These are phyloP conservation scores for Schwanniomyces occidentalis DNA, from an alignment of 805 yeast species.

Conservation along the genomic window DNA sequence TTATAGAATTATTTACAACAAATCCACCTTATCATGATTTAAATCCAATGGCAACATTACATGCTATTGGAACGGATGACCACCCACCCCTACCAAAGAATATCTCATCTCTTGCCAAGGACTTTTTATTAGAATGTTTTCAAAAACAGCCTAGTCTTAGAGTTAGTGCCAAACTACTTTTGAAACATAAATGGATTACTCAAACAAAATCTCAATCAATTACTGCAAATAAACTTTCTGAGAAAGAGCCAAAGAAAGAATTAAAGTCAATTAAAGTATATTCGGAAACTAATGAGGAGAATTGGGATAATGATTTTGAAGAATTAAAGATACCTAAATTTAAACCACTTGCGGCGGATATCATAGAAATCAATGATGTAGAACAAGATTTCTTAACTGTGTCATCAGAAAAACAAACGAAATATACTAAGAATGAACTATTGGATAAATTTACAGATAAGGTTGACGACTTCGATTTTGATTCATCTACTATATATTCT, in stretches of 20 bases:
- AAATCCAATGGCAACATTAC: slow-evolving; percentile 76
- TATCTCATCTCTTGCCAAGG: slow-evolving; percentile 44
- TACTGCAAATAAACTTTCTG: slow-evolving; percentile 1
- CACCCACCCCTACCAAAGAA: slow-evolving; percentile 66
- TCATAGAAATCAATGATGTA: slow-evolving; percentile 10
- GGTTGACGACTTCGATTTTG: slow-evolving; percentile 18
- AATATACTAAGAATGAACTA: slow-evolving; percentile 26
- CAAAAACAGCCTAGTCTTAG: slow-evolving; percentile 66
- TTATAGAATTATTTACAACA: slow-evolving; percentile 82
- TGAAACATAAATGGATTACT: slow-evolving; percentile 63
- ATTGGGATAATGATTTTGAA: slow-evolving; percentile 35
- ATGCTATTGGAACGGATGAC: slow-evolving; percentile 77
- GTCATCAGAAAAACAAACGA: slow-evolving; percentile 1
- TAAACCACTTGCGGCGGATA: slow-evolving; percentile 6
- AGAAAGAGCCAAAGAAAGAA: slow-evolving; percentile 8
- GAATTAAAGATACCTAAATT: slow-evolving; percentile 14
- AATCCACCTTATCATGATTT: slow-evolving; percentile 83
- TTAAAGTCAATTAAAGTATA: slow-evolving; percentile 25
- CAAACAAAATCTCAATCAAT: slow-evolving; percentile 7
- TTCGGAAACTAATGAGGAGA: slow-evolving; percentile 29
- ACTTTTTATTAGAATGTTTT: slow-evolving; percentile 67
- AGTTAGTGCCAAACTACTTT: slow-evolving; percentile 52
- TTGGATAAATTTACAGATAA: slow-evolving; percentile 31
- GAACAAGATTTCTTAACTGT: slow-evolving; percentile 5
- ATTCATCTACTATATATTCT: slow-evolving; percentile 3